Evolutionary conservation across 1,284 basidiomycete genomes (phyloP).

Genomic region (Sparassis latifolia): DNA sequence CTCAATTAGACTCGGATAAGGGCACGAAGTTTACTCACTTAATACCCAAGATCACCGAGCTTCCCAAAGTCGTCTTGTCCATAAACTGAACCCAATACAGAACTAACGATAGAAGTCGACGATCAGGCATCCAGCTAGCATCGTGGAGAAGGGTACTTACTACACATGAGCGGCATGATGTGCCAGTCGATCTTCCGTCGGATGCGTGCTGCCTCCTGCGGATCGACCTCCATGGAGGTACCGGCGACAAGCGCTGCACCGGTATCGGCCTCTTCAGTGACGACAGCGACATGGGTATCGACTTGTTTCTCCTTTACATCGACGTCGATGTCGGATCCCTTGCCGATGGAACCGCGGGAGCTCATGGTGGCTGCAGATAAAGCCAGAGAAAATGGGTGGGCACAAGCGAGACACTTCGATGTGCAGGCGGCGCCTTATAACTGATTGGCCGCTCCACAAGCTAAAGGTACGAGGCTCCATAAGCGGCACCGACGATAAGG

Average conservation of each 20-base stretch:
- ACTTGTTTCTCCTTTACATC: background rate
- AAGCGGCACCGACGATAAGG: too few relatives aligned
- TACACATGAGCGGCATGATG: slow-evolving; percentile 65
- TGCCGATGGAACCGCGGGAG: background rate
- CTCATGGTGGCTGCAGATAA: background rate
- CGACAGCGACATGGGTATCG: slow-evolving; percentile 16
- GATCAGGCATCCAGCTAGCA: slow-evolving; percentile 22
- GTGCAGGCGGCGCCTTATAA: too few relatives aligned
- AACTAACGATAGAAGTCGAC: slow-evolving; percentile 26
- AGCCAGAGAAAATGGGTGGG: background rate
- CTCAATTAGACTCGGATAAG: background rate
- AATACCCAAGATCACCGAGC: slow-evolving; percentile 60
- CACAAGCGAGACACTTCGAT: too few relatives aligned
- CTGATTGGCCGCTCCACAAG: too few relatives aligned
- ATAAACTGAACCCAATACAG: slow-evolving; percentile 67
- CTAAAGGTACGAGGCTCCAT: too few relatives aligned
- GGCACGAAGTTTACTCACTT: slow-evolving; percentile 25
- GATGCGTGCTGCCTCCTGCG: slow-evolving; percentile 42
- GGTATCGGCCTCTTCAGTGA: slow-evolving; percentile 44
- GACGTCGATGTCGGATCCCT: slow-evolving; percentile 1
- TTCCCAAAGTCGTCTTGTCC: slow-evolving; percentile 70
- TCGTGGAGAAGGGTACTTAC: slow-evolving; percentile 32
- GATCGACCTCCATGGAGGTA: slow-evolving; percentile 36
- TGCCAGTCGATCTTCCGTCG: slow-evolving; percentile 62
- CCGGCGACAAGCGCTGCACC: slow-evolving; percentile 48